A percentile compares a stretch with the other conserved stretches of the same genome.
These are phyloP conservation scores for Astrothelium macrocarpum DNA, from an alignment of 495 filamentous ascomycete species.

Conservation along the genomic window DNA sequence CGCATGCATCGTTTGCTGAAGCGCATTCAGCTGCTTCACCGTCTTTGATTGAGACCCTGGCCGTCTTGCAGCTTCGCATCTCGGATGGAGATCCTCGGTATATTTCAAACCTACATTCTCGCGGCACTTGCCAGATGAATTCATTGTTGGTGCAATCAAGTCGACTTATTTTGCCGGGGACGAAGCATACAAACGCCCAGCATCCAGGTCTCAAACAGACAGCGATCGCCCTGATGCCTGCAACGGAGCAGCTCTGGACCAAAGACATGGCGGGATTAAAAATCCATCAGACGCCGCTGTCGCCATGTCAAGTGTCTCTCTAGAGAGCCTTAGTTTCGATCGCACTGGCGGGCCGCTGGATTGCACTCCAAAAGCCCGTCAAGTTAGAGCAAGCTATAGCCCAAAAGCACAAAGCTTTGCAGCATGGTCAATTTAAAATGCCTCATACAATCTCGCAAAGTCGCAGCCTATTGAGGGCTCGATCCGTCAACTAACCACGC, in stretches of 20 bases:
- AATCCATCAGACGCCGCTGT: background rate
- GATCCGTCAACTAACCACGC: conserved; percentile 1
- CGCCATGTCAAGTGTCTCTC: background rate
- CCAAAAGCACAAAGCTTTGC: background rate
- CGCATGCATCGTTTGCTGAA: background rate
- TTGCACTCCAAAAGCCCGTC: background rate
- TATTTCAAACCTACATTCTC: background rate
- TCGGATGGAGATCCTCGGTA: background rate
- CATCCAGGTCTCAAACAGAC: background rate
- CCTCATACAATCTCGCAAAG: background rate
- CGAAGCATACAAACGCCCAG: background rate
- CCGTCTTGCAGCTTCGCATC: background rate
- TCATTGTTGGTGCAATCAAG: background rate
- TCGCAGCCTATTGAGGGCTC: background rate
- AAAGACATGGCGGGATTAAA: background rate
- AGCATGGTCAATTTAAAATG: background rate
- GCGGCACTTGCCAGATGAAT: background rate
- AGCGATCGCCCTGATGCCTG: background rate
- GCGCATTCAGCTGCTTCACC: no score
- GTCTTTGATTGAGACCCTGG: no score
- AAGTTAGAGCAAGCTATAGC: background rate
- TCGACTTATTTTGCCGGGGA: background rate
- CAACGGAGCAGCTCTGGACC: background rate
- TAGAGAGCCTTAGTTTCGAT: background rate
- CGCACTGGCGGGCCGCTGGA: background rate